Percentiles rank a stretch among this genome's conserved stretches.
phyloP scores from a whole-genome alignment of 1,284 basidiomycete species.

The Pseudozyma tsukubaensis region DNA sequence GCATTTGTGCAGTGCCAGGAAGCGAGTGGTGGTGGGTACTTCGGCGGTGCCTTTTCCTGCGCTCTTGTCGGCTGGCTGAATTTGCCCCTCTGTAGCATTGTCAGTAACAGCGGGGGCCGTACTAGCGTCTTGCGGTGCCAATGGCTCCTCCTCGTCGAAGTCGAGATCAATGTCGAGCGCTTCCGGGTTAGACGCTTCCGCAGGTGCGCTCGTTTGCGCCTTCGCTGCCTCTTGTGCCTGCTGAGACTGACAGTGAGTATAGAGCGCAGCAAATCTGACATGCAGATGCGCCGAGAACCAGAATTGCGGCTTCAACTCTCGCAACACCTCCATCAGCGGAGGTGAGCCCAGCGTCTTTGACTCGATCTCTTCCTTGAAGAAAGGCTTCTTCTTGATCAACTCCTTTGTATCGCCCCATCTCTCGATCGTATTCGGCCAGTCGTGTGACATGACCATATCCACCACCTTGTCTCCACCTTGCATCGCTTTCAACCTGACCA shows the following conservation, averaged over 20 bases:
- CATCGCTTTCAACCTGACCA: constrained; percentile 83
- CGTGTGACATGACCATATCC: constrained; percentile 89
- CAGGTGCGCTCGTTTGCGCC: not conserved
- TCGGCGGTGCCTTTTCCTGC: not conserved
- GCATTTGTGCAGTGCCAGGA: constrained; percentile 94
- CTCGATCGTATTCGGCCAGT: constrained; percentile 92
- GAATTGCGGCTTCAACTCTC: constrained; percentile 81
- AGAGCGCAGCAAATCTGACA: constrained; percentile 73
- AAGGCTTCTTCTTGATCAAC: constrained; percentile 82
- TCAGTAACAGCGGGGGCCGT: not conserved
- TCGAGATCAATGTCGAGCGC: constrained; percentile 49
- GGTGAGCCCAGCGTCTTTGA: constrained; percentile 85
- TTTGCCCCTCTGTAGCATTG: not conserved
- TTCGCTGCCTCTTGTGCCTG: not conserved
- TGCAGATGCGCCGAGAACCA: constrained; percentile 98
- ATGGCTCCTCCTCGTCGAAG: constrained; percentile 28
- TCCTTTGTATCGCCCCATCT: constrained; percentile 79
- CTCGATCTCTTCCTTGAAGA: constrained; percentile 78
- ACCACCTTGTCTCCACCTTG: constrained; percentile 61
- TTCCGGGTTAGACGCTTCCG: constrained; percentile 41
- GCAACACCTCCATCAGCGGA: constrained; percentile 83
- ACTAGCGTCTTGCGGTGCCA: not conserved
- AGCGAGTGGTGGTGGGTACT: constrained; percentile 74
- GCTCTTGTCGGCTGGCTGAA: not conserved
- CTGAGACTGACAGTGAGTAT: constrained; percentile 11